Evolutionary conservation across 31 red algal genomes (phyloP).

Genomic region (Bonnemaisonia californica): DNA sequence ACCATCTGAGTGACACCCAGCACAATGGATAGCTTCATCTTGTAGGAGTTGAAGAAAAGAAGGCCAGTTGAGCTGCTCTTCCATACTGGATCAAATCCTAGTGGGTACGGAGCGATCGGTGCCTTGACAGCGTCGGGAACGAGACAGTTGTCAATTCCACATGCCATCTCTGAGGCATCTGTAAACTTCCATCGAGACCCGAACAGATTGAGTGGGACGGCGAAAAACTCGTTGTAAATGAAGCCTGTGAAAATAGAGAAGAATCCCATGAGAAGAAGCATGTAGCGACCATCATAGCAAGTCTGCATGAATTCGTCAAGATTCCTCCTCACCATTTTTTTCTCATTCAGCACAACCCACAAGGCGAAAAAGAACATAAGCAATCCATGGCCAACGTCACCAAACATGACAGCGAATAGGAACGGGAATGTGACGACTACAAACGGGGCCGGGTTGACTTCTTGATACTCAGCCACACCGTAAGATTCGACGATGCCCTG

Average conservation of each 20-base stretch:
- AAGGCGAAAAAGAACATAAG: constrained; percentile 85
- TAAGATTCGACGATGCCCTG: constrained; percentile 94
- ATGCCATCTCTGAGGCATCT: constrained; percentile 71
- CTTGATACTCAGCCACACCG: constrained; percentile 87
- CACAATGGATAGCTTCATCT: constrained; percentile 97
- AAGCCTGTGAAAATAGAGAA: constrained; percentile 97
- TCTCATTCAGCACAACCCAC: constrained; percentile 75
- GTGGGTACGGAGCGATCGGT: constrained; percentile 79
- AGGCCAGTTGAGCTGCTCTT: constrained; percentile 75
- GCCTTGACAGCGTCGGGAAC: constrained; percentile 59
- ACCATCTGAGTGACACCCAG: constrained; percentile 94
- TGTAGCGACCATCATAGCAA: constrained; percentile 91
- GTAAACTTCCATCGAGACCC: constrained; percentile 88
- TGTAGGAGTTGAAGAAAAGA: constrained; percentile 96
- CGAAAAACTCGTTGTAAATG: constrained; percentile 96
- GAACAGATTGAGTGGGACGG: constrained; percentile 86
- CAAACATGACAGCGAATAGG: constrained; percentile 98
- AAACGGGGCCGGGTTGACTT: constrained; percentile 97
- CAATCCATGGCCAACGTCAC: constrained; percentile 92
- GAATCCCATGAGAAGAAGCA: constrained; percentile 93
- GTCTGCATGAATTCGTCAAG: constrained; percentile 87
- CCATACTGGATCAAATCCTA: constrained; percentile 96
- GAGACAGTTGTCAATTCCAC: constrained; percentile 91
- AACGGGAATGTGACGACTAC: constrained; percentile 92
- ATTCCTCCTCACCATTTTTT: constrained; percentile 64